Base-by-base conservation (phyloP, 768 basidiomycete species). In the Brasilioporus rufonigricans region DNA sequence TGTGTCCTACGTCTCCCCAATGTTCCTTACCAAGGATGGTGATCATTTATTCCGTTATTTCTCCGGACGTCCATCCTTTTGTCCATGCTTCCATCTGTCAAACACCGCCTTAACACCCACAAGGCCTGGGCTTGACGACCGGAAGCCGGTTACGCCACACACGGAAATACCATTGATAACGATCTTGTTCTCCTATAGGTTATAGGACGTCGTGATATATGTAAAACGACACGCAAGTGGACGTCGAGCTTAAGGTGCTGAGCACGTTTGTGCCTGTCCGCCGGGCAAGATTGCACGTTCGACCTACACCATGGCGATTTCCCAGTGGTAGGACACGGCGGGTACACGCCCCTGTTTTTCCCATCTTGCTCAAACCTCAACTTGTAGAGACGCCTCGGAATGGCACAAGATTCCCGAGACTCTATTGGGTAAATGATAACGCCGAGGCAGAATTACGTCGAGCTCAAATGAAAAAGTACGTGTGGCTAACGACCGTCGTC, bases 391-490 rank as follows among this genome's bases (percentile, higher is more conserved):
- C 40, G 44, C 40, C 24, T 18, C 3, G 11, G 33, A 18, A 36
- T n/a, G 16, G 23, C 0, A 6, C 21, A 14, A 9, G 8, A 31
- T 44, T 52, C 33, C 38, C 50, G 35, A 35, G 49, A 21, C 14
- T n/a, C 44, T n/a, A 16, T 14, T 27, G 4, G 21, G 14, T 6
- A 9, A 21, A 44, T n/a, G 21, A 21, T n/a, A 27, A 24, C 7
- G n/a, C 24, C 14, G 27, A n/a, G 4, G 26, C 4, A 29, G 31
- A 10, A 36, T 35, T 12, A n/a, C 16, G n/a, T 19, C 11, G 26
- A n/a, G 46, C 24, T 16, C 6, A 39, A 39, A 10, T 39, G 32
- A 44, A 41, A 27, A 56, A 44, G 60, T 61, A 40, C 49, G 59
- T 60, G 29, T 44, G 23, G 26, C 44, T 1, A 26, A 33, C 9